These are phyloP conservation scores for Xylaria nigripes DNA, from an alignment of 495 filamentous ascomycete genomes.

Conservation along the genomic window DNA sequence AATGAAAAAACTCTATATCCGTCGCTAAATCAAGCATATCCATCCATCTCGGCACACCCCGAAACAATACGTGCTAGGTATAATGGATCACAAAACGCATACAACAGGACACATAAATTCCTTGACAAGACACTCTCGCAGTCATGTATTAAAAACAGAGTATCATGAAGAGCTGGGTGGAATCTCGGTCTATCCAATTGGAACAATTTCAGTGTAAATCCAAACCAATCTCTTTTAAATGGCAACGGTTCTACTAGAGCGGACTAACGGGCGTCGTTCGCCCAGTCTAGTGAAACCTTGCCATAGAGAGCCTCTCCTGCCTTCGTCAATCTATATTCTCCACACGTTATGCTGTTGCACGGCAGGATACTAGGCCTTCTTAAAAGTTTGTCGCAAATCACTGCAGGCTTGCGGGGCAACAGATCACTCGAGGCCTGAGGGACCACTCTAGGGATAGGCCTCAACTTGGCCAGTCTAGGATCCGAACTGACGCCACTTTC, in stretches of 20 bases:
- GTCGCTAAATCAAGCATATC: background rate
- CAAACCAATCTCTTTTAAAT: conserved; percentile 20
- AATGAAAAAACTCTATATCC: background rate
- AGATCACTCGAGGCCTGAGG: conserved; percentile 9
- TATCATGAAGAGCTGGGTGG: background rate
- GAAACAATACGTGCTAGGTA: background rate
- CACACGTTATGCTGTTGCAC: conserved; percentile 25
- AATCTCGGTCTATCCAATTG: background rate
- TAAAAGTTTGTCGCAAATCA: conserved; percentile 22
- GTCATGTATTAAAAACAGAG: background rate
- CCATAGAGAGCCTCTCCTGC: conserved; percentile 20
- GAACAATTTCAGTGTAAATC: conserved; percentile 4
- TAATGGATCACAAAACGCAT: conserved; percentile 1
- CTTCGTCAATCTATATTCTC: conserved; percentile 26
- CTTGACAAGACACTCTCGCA: background rate
- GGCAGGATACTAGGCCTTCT: conserved; percentile 21
- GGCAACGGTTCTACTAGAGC: conserved; percentile 13
- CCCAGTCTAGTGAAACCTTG: conserved; percentile 25
- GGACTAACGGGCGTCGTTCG: conserved; percentile 19
- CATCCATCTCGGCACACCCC: background rate
- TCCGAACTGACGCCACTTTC: conserved; percentile 23
- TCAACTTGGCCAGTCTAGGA: conserved; percentile 20
- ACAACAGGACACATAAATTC: background rate
- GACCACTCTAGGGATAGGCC: conserved; percentile 5
- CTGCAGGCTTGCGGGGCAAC: conserved; percentile 18